Evolutionary conservation across 129 eudicot genomes (phyloP), one percentile per base, ranked within the genome.

Genomic region (Oenanthe sinensis): DNA sequence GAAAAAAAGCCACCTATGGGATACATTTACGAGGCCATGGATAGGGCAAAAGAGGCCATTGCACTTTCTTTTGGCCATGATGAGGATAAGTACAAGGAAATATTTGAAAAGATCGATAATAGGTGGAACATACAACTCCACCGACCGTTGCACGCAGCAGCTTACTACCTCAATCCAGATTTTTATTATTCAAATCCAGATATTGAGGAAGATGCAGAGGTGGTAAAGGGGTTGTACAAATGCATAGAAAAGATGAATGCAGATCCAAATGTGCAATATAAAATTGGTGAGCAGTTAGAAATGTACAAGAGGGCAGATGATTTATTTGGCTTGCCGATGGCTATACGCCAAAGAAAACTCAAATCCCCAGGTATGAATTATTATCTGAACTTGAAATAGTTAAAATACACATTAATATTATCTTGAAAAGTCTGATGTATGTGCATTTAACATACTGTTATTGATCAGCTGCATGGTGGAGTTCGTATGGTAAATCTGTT

Each of bases 31-130:
- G n/a, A n/a, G n/a, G 58, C 58, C 22, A 50, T 50, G 58, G 78
- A 80, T 52, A 77, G 67, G 14, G 85, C 83, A 19, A 86, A 86
- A 39, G 86, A 83, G 75, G 43, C 77, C 20, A 83, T 86, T 63
- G 83, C 81, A 20, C 16, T 16, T 7, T 14, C 79, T 6, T 78
- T 86, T 28, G 5, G 2, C 20, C 17, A 49, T 10, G 40, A 78
- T 17, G 58, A 54, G 33, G 77, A 55, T 15, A 36, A 72, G 11
- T 80, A 70, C 26, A 40, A 71, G n/a, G 12, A 46, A 4, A 45
- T 78, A 4, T 44, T 4, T 8, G 10, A 44, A 7, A 44, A 44
- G 10, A 50, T 67, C n/a, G 81, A 84, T 43, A 36, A 4, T 3
- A 72, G 80, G 33, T 84, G 81, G 76, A n/a, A 79, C 68, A 47